Evolutionary conservation across 208 protist species (phyloP), one percentile per base, ranked within the genome.

Genomic region (Wallacemonas sp.): DNA sequence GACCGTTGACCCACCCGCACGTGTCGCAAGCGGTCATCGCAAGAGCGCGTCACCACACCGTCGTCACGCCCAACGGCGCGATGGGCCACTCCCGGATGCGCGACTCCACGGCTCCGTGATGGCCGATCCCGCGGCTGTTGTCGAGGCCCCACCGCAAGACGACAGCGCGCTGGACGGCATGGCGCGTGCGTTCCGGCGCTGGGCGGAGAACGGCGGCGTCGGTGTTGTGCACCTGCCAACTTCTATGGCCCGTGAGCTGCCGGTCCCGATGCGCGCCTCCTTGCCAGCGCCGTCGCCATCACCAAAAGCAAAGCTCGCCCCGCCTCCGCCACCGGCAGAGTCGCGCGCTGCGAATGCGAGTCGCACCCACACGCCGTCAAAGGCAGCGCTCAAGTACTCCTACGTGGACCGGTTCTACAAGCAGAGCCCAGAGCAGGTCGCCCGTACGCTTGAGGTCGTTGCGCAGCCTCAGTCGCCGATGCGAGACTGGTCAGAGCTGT

Each of bases 351-450:
- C 36, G 44, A 19, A 19, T 12, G 48, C 14, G 5, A n/a, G 16
- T 9, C 11, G 21, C 41, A 47, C 41, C 16, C 41, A 47, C 47
- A 41, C 30, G n/a, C n/a, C n/a, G n/a, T n/a, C n/a, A n/a, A n/a
- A n/a, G n/a, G n/a, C n/a, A n/a, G n/a, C n/a, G n/a, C n/a, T n/a
- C n/a, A 44, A 61, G 33, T 71, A 71, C 56, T 81, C 79, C 24
- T 85, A 85, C 38, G 70, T 85, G 43, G 71, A 85, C 17, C 63
- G 70, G 6, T 85, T 85, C 68, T 80, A 71, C 47, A 72, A 73
- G 65, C 62, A 71, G 14, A 66, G 62, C 17, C 75, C 27, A 6
- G 52, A 58, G 29, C 52, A 58, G 32, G 30, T 58, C 5, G 52
- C 30, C 39, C 3, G 19, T 2, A 58, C 52, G 4, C 29, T 58